Conservation (phyloP, 345 rosid species). For the Ceriops decandra region DNA sequence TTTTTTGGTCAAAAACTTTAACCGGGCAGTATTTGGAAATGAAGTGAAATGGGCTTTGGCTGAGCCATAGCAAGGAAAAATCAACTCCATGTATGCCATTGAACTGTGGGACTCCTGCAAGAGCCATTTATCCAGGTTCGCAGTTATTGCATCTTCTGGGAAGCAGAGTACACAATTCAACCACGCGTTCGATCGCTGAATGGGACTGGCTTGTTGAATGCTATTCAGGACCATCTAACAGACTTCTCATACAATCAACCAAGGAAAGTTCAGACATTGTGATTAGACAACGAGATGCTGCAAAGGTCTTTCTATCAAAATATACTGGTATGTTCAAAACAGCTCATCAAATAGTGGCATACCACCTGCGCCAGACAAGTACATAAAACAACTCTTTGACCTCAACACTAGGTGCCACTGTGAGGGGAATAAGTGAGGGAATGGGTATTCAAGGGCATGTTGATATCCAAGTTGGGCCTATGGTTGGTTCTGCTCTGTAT, state of each 20-base stretch:
- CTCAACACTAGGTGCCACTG: constrained; percentile 53
- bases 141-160: constrained; percentile 55
- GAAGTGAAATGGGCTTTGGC: constrained; percentile 99
- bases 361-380: constrained; percentile 64
- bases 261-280: constrained; percentile 72
- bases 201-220: constrained; percentile 32
- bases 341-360: constrained; percentile 33
- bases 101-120: constrained; percentile 50
- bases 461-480: constrained; percentile 44
- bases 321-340: constrained; percentile 23
- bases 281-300: constrained; percentile 57
- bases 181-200: constrained; percentile 44
- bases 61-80: constrained; percentile 63
- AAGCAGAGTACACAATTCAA: constrained; percentile 44
- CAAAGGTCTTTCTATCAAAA: constrained; percentile 79
- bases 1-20: constrained; percentile 54
- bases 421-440: constrained; percentile 34
- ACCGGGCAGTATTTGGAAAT: constrained; percentile 87
- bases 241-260: constrained; percentile 37
- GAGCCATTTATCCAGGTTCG: constrained; percentile 48
- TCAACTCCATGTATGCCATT: constrained; percentile 66
- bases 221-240: constrained; percentile 37
- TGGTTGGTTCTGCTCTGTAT: constrained; percentile 46
- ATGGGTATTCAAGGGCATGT: constrained; percentile 51
- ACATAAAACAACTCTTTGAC: constrained; percentile 52